Base-by-base conservation (phyloP, 2,329 filamentous ascomycete genomes). In the Rutstroemia sp. region DNA sequence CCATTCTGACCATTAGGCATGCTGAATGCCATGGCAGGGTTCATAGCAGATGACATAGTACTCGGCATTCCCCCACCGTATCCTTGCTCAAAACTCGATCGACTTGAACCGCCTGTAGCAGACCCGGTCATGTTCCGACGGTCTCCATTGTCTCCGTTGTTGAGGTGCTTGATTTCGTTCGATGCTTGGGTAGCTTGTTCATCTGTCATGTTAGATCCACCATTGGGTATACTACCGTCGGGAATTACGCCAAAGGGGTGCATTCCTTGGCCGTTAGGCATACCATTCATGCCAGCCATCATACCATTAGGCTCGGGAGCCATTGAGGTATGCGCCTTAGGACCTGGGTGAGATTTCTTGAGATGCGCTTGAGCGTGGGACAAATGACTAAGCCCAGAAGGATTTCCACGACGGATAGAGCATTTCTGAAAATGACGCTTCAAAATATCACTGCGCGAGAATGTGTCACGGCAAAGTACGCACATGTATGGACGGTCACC, bases 351-450 rank as follows among this genome's bases (percentile, higher is more conserved):
- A 66, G 82, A 80, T 75, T 91, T 92, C 78, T 91, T 92, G 68
- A 94, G 80, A 73, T 95, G 89, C 62, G 89, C 88, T 73, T 92
- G 88, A 38, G 91, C 89, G 74, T 96, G 91, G 65, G 92, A 95
- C 73, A 99, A 75, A 76, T 99, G 94, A 69, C 89, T 96, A 61
- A 90, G 90, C 65, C 92, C 92, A 16, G 91, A 96, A 54, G 94
- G 92, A 74, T 97, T 97, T 57, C 94, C 94, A 70, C 94, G 87
- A 67, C 94, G 86, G 63, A 96, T 90, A 40, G 94, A 96, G 76
- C 94, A 99, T 78, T 99, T 99, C 73, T 96, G 92, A 75, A 97
- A 99, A 76, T 99, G 94, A 63, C 94, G 89, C 79, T 99, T 99
- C 68, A 99, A 77, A 63, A 99, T 97, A 71, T 99, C 94, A 79